Evolutionary conservation across 257 asterid species (phyloP).

Genomic region (Cynanchum wilfordii): DNA sequence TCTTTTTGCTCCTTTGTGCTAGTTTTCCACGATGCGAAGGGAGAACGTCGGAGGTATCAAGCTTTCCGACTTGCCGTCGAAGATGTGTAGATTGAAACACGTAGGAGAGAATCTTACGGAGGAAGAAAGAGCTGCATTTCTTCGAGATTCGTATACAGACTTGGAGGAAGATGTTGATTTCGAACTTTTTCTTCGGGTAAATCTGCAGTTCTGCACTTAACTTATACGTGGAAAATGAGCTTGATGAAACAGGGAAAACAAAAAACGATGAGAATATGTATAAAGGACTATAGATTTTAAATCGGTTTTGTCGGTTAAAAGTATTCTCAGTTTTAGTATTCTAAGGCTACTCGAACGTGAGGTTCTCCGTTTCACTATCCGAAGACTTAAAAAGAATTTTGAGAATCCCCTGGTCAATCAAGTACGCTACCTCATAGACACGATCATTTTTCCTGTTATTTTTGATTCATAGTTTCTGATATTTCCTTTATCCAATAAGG

Average conservation of each 20-base stretch:
- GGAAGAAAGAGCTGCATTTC: conserved; percentile 65
- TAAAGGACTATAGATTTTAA: not conserved
- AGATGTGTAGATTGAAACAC: conserved; percentile 80
- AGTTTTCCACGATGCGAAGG: conserved; percentile 74
- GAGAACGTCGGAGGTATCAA: conserved; percentile 60
- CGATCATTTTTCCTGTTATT: not conserved
- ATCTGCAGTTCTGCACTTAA: not conserved
- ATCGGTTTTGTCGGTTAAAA: not conserved
- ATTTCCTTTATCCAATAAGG: not conserved
- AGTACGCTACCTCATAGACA: too few relatives aligned
- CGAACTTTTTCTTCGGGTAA: conserved; percentile 89
- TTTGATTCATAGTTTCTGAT: not conserved
- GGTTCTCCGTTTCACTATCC: not conserved
- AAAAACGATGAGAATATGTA: not conserved
- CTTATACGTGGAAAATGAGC: not conserved
- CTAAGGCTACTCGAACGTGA: not conserved
- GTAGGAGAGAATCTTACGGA: conserved; percentile 80
- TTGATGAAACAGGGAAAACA: not conserved
- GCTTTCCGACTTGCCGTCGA: conserved; percentile 74
- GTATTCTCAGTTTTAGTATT: not conserved
- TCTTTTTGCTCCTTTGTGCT: not conserved
- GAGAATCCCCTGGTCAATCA: not conserved
- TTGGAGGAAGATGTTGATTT: conserved; percentile 80
- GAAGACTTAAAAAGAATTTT: not conserved
- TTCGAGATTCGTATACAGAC: conserved; percentile 58